Evolutionary conservation across 2,329 filamentous ascomycete genomes (phyloP), one percentile per base, ranked within the genome.

Genomic region (Colletotrichum tanaceti): DNA sequence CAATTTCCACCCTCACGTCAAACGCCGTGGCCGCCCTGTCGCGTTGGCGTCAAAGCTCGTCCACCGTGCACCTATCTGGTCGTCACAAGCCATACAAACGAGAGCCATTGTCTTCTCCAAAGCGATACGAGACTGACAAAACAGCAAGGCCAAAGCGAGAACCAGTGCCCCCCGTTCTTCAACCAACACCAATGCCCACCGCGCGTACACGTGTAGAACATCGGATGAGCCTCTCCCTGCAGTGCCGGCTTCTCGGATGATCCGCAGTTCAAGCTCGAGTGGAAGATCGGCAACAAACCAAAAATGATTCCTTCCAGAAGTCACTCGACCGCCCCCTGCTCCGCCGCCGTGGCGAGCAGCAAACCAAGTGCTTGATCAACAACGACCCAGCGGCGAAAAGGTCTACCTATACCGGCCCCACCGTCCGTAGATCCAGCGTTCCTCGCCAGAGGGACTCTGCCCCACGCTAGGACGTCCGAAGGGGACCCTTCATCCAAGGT

Each of bases 1-100:
- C 67, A 70, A 70, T 70, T 70, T 68, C 67, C 67, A 68, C 63
- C 43, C 32, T 60, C 65, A 60, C 50, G 62, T 68, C 65, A 60
- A 61, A 52, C 52, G 47, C 63, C 46, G 35, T 52, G 28, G 57
- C 46, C 58, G 18, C 47, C 47, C 35, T 41, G 63, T 58, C 46
- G 20, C 65, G 63, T 68, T 63, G 43, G 52, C 58, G 64, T 70
- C 67, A 70, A 70, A 53, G 57, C 66, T 60, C 63, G 54, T 46
- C 47, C 39, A 64, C 39, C 60, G 41, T 55, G 55, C 65, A 55
- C 57, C 65, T 65, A 41, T 59, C 38, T 18, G 38, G 55, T 60
- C 60, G 50, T 43, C 65, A 43, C 41, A 60, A 55, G 38, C 38
- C 62, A 57, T 47, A 55, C 55, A 50, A 47, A 35, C 39, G 52